Base-by-base conservation (phyloP, 768 basidiomycete genomes). In the Rhizopogon vinicolor region DNA sequence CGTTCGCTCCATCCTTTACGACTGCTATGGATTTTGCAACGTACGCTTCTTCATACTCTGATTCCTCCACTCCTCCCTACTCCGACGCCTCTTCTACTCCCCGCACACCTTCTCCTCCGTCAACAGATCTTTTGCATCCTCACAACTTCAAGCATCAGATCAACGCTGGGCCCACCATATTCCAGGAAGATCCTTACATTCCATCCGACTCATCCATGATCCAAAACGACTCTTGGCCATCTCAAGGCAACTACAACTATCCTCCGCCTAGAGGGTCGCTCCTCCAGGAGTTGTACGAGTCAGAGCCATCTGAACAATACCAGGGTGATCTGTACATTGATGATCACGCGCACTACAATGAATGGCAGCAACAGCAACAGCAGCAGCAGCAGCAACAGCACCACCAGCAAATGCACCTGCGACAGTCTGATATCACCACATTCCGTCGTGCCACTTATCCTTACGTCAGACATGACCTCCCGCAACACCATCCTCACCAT, bases 371-470 rank as follows among this genome's bases (percentile, higher is more conserved):
- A 0, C 68, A 68, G 10, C 77, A 77, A 42, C 71, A 72, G 6
- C 76, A 74, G 2, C 74, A 70, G 2, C 65, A 71, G 13, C 56
- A 59, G 12, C 54, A 63, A 39, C 68, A 71, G 13, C 66, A 60
- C 5, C 58, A 60, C 0, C 29, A 51, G 19, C 59, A 57, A 22
- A 29, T 55, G 19, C 58, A 45, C 60, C 52, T 43, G 41, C 33
- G 54, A 44, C 31, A 67, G 29, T 68, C 75, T 41, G 83, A 85
- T 58, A 76, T 80, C 62, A 65, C 76, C 45, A 68, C 72, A 10
- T 62, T 68, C 52, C 86, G 89, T 48, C 78, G 89, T 57, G 84
- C 85, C 1, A 91, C 89, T 0, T 90, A 83, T 70, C 89, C 89
- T 44, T 86, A 84, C 64, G 86, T 87, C 51, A 80, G 87, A 42